Base-by-base conservation (phyloP, 1,284 basidiomycete species). In the Volvariella volvacea region DNA sequence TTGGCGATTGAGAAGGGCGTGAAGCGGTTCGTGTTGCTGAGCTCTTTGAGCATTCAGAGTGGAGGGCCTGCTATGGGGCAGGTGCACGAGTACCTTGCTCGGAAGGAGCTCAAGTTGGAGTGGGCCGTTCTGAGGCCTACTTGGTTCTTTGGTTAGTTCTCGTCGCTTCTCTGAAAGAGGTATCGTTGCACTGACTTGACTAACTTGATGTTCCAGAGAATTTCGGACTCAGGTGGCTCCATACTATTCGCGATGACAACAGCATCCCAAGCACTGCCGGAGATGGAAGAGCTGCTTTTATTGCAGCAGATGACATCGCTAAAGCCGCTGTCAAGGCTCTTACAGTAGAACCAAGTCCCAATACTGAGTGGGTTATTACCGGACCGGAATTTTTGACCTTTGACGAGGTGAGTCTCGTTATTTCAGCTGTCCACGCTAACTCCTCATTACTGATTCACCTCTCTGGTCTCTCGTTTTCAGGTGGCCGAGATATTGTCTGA, bases 101-200 rank as follows among this genome's bases (percentile, higher is more conserved):
- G n/a, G n/a, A n/a, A n/a, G n/a, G 48, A 53, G 15, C 46, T 41
- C 7, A 44, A 46, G 16, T 54, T 62, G 4, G 60, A 65, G 17
- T 62, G 59, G 45, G 52, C 52, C 15, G 55, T 56, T 8, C 42
- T 67, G 30, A 46, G 60, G 8, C 60, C 63, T 1, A 60, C 60
- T 8, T 65, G 57, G 59, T 65, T 65, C 44, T 53, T 55, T 19
- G 54, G 62, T 60, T 21, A 21, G 57, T 48, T 33, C 25, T 28
- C 14, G 16, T 17, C 31, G 36, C 4, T 6, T 20, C n/a, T 32
- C 15, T 16, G 16, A 14, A 7, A n/a, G 16, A 16, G n/a, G n/a
- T n/a, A 17, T 22, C 20, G n/a, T n/a, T 10, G n/a, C 16, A 21
- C 25, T 15, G 32, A 14, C 10, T 20, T n/a, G n/a, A 21, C 2